Percentiles rank a stretch among this genome's conserved stretches.
Conservation (phyloP, 768 basidiomycete genomes). For the Suillus clintonianus region DNA sequence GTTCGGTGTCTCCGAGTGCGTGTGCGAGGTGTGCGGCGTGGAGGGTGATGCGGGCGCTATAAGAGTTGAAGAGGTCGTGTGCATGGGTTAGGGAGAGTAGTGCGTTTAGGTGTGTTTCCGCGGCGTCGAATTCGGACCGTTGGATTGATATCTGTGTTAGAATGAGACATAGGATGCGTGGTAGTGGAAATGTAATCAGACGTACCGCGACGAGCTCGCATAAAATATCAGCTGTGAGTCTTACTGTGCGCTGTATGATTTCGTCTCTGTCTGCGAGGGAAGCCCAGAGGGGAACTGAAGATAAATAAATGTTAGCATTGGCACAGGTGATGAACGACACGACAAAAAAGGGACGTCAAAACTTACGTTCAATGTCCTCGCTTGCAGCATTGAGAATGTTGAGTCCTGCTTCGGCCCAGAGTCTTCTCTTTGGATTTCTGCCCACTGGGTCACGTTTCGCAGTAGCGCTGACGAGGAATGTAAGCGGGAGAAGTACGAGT, state of each 20-base stretch:
- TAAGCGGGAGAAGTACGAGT: slow-evolving; percentile 59
- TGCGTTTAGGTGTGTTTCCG: slow-evolving; percentile 49
- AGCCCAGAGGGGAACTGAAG: slow-evolving; percentile 57
- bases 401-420: slow-evolving; percentile 70
- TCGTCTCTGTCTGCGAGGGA: slow-evolving; percentile 41
- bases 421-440: slow-evolving; percentile 68
- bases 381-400: slow-evolving; percentile 30
- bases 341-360: neutral
- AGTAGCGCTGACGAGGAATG: slow-evolving; percentile 64
- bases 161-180: neutral
- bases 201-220: slow-evolving; percentile 70
- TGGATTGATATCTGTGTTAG: slow-evolving; percentile 53
- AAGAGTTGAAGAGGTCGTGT: slow-evolving; percentile 52
- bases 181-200: neutral
- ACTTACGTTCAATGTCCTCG: slow-evolving; percentile 28
- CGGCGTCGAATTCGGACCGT: slow-evolving; percentile 64
- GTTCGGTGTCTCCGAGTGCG: slow-evolving; percentile 31
- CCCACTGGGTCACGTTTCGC: slow-evolving; percentile 76
- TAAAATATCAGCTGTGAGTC: slow-evolving; percentile 69
- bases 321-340: neutral
- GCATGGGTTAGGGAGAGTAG: slow-evolving; percentile 67
- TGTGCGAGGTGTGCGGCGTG: slow-evolving; percentile 49
- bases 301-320: neutral
- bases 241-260: slow-evolving; percentile 51
- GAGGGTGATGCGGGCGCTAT: slow-evolving; percentile 64